Base-by-base conservation (phyloP, 257 asterid genomes). In the Solanum dulcamara region DNA sequence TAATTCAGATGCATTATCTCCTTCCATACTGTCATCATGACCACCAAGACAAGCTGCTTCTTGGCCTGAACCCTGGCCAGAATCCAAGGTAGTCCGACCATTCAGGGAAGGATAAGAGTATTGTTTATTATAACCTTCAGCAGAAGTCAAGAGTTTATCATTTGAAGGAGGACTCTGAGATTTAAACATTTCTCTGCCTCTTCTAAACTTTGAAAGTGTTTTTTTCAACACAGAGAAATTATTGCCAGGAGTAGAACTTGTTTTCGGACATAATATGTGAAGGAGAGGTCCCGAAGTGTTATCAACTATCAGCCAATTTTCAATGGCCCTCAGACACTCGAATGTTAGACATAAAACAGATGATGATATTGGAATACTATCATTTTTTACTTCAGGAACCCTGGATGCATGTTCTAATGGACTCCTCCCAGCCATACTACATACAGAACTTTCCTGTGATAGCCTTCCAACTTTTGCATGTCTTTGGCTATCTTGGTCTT, bases 401-500 rank as follows among this genome's bases (percentile, higher is more conserved):
- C 88, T 94, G 84, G 86, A 85, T 38, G 89, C 90, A 86, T 88
- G 88, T 86, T 92, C 94, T 51, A 88, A 64, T 48, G 91, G 67
- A 64, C 87, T 90, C 91, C 93, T 92, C 84, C 94, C 98, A 1
- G 93, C 89, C 87, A 86, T 77, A 86, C 97, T 91, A 84, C 93
- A 85, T 71, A 93, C 92, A 13, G 97, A 92, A 91, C 98, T 92
- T 90, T 96, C 98, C 90, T 92, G 94, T 70, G 98, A 94, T 84
- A 93, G 92, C 92, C 97, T 92, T 89, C 98, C 98, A 85, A 95
- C 97, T 92, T 97, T 95, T 85, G 98, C 97, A 92, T 92, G 98
- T 89, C 98, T 94, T 72, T 83, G 87, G 85, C 86, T 89, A 86
- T 93, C 98, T 92, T 94, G 96, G 85, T 97, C 98, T 85, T 95